Percentiles rank a stretch among this genome's conserved stretches.
Evolutionary conservation across 768 basidiomycete genomes (phyloP).

Genomic region (Tephrocybe sp.): DNA sequence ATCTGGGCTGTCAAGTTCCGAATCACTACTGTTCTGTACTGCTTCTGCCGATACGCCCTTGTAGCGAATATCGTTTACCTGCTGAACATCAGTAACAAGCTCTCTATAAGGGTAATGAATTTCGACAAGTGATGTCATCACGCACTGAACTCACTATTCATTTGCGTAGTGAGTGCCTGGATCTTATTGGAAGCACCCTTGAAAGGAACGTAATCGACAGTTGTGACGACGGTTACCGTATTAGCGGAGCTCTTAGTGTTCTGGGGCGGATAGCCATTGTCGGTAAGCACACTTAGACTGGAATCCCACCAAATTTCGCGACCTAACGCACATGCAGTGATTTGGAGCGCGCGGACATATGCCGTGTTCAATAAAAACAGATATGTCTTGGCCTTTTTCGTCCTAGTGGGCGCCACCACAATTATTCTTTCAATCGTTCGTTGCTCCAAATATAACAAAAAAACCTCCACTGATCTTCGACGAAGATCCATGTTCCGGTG

Average conservation of each 20-base stretch:
- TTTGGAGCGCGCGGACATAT: constrained; percentile 23
- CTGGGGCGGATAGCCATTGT: constrained; percentile 29
- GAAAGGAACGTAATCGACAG: constrained; percentile 11
- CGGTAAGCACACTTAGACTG: constrained; percentile 15
- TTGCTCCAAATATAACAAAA: not conserved
- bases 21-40: constrained; percentile 29
- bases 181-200: not conserved
- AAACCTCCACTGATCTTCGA: not conserved
- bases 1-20: constrained; percentile 28
- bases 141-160: not conserved
- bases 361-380: constrained; percentile 21
- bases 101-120: constrained; percentile 18
- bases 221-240: constrained; percentile 26
- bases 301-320: not conserved
- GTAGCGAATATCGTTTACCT: constrained; percentile 32
- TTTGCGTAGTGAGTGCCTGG: not conserved
- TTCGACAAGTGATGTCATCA: not conserved
- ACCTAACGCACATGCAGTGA: constrained; percentile 7
- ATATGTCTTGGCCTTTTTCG: constrained; percentile 19
- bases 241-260: constrained; percentile 28
- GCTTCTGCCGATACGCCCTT: constrained; percentile 34
- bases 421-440: constrained; percentile 25
- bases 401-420: constrained; percentile 19
- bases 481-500: constrained; percentile 19
- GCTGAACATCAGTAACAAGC: constrained; percentile 23